Percentiles rank a stretch among this genome's conserved stretches.
These are phyloP conservation scores for Fusarium multiceps DNA, from an alignment of 2,329 filamentous ascomycete species.

Conservation along the genomic window DNA sequence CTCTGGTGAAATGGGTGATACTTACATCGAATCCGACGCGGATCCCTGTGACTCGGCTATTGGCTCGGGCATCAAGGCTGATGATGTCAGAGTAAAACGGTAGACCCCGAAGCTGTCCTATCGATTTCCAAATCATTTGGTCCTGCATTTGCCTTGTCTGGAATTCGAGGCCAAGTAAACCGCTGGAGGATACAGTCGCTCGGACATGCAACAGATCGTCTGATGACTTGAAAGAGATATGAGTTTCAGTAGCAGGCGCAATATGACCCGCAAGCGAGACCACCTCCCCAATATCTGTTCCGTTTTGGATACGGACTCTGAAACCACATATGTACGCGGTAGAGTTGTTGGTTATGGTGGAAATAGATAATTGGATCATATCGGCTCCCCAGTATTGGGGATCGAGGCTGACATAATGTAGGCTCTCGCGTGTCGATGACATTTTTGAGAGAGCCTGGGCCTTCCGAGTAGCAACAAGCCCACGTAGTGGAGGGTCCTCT, in stretches of 20 bases:
- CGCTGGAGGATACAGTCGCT: not conserved
- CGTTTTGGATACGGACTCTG: not conserved
- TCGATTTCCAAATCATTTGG: rapidly evolving
- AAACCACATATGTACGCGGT: conserved; percentile 5
- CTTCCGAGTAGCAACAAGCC: not conserved
- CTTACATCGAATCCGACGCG: conserved; percentile 23
- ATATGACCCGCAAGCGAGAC: not conserved
- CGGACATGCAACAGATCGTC: not conserved
- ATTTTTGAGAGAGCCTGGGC: not conserved
- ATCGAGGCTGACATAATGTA: not conserved
- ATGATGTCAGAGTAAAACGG: not conserved
- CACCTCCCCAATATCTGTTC: not conserved
- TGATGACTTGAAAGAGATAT: not conserved
- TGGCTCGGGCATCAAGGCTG: not conserved
- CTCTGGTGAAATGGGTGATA: rapidly evolving
- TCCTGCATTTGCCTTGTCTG: not conserved
- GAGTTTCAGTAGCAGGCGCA: not conserved
- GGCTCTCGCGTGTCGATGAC: not conserved
- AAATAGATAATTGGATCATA: not conserved
- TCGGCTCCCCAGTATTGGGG: rapidly evolving
- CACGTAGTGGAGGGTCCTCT: not conserved
- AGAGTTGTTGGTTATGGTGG: not conserved
- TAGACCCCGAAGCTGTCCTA: not conserved
- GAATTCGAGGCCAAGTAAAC: conserved; percentile 5
- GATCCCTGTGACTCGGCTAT: not conserved